These are phyloP conservation scores for Citrus reticulata DNA, from an alignment of 345 rosid species.

Conservation along the genomic window DNA sequence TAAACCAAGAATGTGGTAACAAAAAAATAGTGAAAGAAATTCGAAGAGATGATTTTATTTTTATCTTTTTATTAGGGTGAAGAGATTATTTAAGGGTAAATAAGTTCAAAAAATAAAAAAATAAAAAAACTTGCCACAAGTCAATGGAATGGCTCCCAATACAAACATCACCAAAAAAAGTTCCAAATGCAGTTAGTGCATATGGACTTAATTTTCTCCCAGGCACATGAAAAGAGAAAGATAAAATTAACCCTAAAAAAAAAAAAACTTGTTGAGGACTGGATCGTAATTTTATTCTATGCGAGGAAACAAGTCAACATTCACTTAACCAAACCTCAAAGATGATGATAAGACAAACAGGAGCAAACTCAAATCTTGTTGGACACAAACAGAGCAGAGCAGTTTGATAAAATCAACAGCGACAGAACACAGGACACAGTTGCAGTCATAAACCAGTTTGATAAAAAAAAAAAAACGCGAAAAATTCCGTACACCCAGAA, in stretches of 20 bases:
- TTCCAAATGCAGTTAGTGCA: neutral
- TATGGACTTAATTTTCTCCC: neutral
- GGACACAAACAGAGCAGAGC: neutral
- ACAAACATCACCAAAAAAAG: neutral
- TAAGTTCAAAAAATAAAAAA: too few relatives aligned
- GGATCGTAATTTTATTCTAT: neutral
- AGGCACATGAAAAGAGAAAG: neutral
- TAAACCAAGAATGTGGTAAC: neutral
- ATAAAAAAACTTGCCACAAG: neutral
- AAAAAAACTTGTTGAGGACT: neutral
- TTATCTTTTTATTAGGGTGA: too few relatives aligned
- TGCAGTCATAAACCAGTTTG: neutral
- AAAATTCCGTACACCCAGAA: neutral
- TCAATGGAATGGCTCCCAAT: slow-evolving; percentile 3
- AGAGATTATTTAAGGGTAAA: too few relatives aligned
- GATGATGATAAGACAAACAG: neutral
- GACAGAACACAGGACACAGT: neutral
- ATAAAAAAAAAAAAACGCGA: neutral
- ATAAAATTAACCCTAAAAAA: neutral
- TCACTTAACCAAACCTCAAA: neutral
- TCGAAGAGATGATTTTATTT: neutral
- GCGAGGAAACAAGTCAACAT: neutral
- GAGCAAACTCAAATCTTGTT: neutral
- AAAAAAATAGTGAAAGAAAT: neutral
- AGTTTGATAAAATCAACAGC: neutral